Evolutionary conservation across 2,329 filamentous ascomycete species (phyloP), one percentile per base, ranked within the genome.

Genomic region (Pseudogymnoascus pannorum): DNA sequence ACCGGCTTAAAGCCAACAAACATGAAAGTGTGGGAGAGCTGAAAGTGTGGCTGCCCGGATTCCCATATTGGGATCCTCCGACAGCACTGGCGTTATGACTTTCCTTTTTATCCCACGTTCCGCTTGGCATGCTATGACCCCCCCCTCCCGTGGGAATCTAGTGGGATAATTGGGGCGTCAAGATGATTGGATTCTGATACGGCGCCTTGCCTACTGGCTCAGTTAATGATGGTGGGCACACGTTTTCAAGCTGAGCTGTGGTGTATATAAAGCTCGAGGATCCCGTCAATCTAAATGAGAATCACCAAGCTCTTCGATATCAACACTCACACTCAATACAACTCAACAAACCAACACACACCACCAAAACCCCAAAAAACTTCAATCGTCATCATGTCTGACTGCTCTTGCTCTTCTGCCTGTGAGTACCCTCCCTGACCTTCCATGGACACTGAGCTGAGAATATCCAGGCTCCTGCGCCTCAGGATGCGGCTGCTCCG

Each of bases 101-200:
- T 54, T 54, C 48, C 48, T 54, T 54, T 54, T 54, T 54, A 54
- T 54, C 48, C 48, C 48, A 54, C 26, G 48, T 54, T 33, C 16
- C 26, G 48, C 48, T 54, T 33, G 48, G 48, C 48, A 20, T 54
- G 26, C 16, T 54, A 16, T 54, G 26, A 54, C 26, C 48, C 26
- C 44, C 4, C 33, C 14, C n/a, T n/a, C 48, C 26, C n/a, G 20
- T 20, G 48, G 5, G 16, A 2, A 14, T 33, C 48, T 16, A 20
- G 26, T 6, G 5, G n/a, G 33, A 33, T n/a, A 33, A 31, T 12
- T 31, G 3, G 48, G 48, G 48, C 48, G 48, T 31, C 26, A 33
- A 33, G n/a, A 26, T 33, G 48, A 54, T 54, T 31, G 48, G 48
- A 1, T 33, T 24, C 26, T 33, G 48, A 54, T 54, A 54, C 26